Evolutionary conservation across 2,329 filamentous ascomycete genomes (phyloP).

Genomic region (Didymosphaeria variabile): DNA sequence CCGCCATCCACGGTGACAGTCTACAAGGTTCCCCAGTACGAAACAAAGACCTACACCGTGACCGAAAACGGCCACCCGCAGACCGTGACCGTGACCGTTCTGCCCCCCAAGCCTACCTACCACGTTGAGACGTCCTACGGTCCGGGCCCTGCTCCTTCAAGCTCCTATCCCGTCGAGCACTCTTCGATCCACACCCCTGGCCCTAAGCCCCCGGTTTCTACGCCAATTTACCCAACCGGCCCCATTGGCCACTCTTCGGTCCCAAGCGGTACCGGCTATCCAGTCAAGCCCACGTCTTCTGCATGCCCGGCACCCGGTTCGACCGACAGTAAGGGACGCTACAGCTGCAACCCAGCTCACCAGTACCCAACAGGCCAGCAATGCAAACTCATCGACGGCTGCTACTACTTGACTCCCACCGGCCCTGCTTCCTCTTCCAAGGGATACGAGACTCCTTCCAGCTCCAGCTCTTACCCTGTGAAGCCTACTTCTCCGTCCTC

Average conservation of each 20-base stretch:
- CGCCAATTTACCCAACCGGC: slow-evolving; percentile 11
- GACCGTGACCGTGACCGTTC: slow-evolving; percentile 31
- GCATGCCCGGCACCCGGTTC: slow-evolving; percentile 3
- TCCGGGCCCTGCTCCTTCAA: background rate
- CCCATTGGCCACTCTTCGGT: slow-evolving; percentile 11
- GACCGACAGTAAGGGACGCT: too few species aligned
- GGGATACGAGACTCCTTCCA: background rate
- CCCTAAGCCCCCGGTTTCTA: slow-evolving; percentile 6
- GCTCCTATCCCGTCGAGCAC: background rate
- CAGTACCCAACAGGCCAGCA: too few species aligned
- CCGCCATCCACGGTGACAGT: slow-evolving; percentile 35
- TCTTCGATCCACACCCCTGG: slow-evolving; percentile 12
- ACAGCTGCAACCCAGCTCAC: background rate
- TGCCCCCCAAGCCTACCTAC: slow-evolving; percentile 11
- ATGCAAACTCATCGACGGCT: too few species aligned
- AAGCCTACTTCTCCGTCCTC: slow-evolving; percentile 4
- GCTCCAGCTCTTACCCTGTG: background rate
- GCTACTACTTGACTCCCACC: slow-evolving; percentile 7
- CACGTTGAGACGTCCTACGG: background rate
- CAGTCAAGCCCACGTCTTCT: slow-evolving; percentile 30
- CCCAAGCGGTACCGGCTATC: slow-evolving; percentile 23
- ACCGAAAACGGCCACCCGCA: slow-evolving; percentile 34
- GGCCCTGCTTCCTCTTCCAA: slow-evolving; percentile 26
- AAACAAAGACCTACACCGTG: slow-evolving; percentile 42
- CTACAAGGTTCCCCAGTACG: slow-evolving; percentile 25